Base-by-base conservation (phyloP, 176 grass and related monocot genomes). In the Zea luxurians region DNA sequence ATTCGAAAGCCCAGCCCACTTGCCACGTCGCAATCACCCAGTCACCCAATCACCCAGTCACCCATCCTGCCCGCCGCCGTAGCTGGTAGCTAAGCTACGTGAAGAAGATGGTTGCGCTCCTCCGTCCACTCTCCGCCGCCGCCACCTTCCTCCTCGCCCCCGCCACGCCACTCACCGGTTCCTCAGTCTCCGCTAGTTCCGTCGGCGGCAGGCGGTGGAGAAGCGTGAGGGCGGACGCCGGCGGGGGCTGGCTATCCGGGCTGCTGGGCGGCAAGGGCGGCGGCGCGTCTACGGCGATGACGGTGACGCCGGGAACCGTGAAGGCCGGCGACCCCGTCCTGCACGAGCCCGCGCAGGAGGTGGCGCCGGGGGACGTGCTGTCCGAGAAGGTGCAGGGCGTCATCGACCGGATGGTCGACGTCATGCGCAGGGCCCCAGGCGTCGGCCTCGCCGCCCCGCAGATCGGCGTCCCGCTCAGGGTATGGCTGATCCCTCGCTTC, bases 391-490 rank as follows among this genome's bases (percentile, higher is more conserved):
- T 98, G 15, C 84, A 98, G 75, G 93, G 64, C 49, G n/a, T 92
- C 75, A 92, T 94, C 78, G 92, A 92, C 21, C 85, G 89, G 69
- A 95, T 98, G 90, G 80, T 98, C 82, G 54, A 88, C 61, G 67
- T 90, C 78, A 95, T 98, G 88, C 91, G 96, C 74, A 86, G 83
- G 65, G 92, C 81, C 34, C 89, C 96, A 9, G 92, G 90, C 70
- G 92, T 98, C 35, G 96, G 96, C 80, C 91, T 98, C 66, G 96
- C 96, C 53, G 96, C 92, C 61, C 92, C 92, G 21, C 92, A 98
- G 86, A 92, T 98, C 46, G 92, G 96, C 6, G 68, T 92, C 61
- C 85, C 96, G 11, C 79, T 93, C 68, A 88, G 89, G 88, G 91
- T 88, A 68, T 73, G 16, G 57, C n/a, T 71, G 41, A 17, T 80